A percentile compares a stretch with the other conserved stretches of the same genome.
Evolutionary conservation across 192 early-diverging fungal species (phyloP).

Genomic region (Coemansia sp.): DNA sequence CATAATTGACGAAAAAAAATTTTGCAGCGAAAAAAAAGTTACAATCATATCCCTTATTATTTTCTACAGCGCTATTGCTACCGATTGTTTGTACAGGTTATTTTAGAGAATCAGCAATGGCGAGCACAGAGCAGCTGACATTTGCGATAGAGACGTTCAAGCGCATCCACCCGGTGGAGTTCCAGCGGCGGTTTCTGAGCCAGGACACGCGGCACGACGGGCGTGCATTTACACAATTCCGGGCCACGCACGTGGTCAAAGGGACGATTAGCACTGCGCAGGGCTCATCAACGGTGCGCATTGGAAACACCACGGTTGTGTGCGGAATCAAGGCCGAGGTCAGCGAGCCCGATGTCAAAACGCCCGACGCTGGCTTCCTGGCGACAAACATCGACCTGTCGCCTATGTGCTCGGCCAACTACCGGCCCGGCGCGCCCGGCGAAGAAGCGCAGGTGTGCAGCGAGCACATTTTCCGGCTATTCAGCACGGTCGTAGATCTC

Average conservation of each 20-base stretch:
- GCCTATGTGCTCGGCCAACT: conserved; percentile 83
- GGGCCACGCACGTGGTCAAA: conserved; percentile 57
- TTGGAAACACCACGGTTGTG: conserved; percentile 86
- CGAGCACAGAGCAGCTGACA: conserved; percentile 16
- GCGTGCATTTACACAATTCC: conserved; percentile 64
- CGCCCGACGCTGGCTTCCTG: conserved; percentile 77
- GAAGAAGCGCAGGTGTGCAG: conserved; percentile 81
- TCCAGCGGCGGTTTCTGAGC: conserved; percentile 75
- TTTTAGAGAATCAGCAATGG: conserved; percentile 2
- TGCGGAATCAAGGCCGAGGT: conserved; percentile 97
- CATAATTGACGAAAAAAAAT: too few relatives aligned
- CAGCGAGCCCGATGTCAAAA: conserved; percentile 67
- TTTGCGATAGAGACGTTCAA: conserved; percentile 74
- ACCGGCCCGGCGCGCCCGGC: conserved; percentile 80
- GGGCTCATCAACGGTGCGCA: conserved; percentile 82
- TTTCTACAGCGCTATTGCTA: not conserved
- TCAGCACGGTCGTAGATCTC: conserved; percentile 42
- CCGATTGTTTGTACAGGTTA: not conserved
- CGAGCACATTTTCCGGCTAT: conserved; percentile 70
- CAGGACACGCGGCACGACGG: conserved; percentile 84
- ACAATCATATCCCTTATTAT: too few relatives aligned
- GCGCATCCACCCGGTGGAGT: conserved; percentile 85
- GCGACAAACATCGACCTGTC: conserved; percentile 92
- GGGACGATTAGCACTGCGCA: conserved; percentile 74
- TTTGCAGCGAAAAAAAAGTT: too few relatives aligned